Base-by-base conservation (phyloP, 768 basidiomycete species). In the Lentinula lateritia region DNA sequence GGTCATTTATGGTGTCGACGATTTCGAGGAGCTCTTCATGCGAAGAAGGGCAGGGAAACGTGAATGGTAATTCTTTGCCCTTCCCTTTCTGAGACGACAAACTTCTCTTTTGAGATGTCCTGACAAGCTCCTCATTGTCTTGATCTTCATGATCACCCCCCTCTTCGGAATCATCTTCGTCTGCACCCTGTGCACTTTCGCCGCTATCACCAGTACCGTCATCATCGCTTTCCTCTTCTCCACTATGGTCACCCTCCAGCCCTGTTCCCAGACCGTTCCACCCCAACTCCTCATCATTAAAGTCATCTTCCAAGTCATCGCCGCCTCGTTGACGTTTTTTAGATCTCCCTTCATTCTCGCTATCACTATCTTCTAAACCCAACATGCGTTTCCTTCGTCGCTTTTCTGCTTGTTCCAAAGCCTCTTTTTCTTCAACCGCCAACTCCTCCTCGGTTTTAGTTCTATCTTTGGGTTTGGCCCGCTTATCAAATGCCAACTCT, bases 361-460 rank as follows among this genome's bases (percentile, higher is more conserved):
- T 83, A 45, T 86, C 88, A 60, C 79, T 83, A 46, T 84, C 85
- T 32, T 86, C 85, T 62, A 91, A 75, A 5, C 97, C 97, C 53
- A 89, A 72, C 95, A 98, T 97, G 23, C 97, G 85, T 66, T 86
- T 78, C 52, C 88, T 72, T 34, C 97, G 80, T 65, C 79, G 82
- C 66, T 82, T 79, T 75, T 99, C 97, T 1, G 92, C 92, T 72
- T 87, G 89, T 74, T 95, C 91, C 58, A 99, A 73, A 5, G 83
- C 80, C 66, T 92, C 90, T 67, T 93, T 95, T 69, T 90, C 92
- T 63, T 96, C 94, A 63, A 89, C 62, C 5, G 95, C 95, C 34
- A 94, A 68, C 69, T 99, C 97, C 67, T 98, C 94, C 67, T 97
- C 96, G 0, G 95, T 98, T 77, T 97, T 98, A 34, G 93, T 95